These are phyloP conservation scores for Chaetomium olivaceum DNA, from an alignment of 2,329 filamentous ascomycete genomes.

Conservation along the genomic window DNA sequence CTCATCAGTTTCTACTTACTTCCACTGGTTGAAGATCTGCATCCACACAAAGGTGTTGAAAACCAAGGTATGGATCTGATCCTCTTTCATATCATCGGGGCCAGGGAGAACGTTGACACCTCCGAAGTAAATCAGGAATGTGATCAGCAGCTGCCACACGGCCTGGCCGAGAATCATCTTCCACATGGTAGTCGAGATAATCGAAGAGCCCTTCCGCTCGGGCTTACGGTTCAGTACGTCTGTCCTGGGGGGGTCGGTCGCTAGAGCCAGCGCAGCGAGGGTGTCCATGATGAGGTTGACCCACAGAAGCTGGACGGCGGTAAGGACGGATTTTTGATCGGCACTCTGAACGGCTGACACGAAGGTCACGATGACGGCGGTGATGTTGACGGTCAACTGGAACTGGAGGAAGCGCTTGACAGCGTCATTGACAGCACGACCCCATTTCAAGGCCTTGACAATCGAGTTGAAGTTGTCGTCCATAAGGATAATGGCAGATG, in stretches of 20 bases:
- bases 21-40: conserved; percentile 99
- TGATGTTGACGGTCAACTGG: conserved; percentile 87
- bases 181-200: conserved; percentile 93
- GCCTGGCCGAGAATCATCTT: conserved; percentile 98
- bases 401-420: conserved; percentile 77
- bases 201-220: conserved; percentile 56
- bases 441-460: conserved; percentile 80
- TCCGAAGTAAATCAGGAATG: conserved; percentile 74
- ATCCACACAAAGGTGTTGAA: conserved; percentile 99
- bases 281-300: conserved; percentile 98
- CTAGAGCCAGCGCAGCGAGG: conserved; percentile 83
- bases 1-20: conserved; percentile 56
- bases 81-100: conserved; percentile 42
- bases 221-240: conserved; percentile 76
- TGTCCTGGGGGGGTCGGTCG: conserved; percentile 87
- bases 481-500: conserved; percentile 83
- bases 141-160: conserved; percentile 79
- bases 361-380: conserved; percentile 83
- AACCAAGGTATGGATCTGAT: conserved; percentile 73
- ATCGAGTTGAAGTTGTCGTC: conserved; percentile 88
- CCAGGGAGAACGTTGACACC: conserved; percentile 38
- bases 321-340: conserved; percentile 73
- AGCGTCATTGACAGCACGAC: conserved; percentile 73
- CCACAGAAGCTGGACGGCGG: conserved; percentile 89
- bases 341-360: conserved; percentile 76